Evolutionary conservation across 352 stramenopile genomes (phyloP).

Genomic region (Phytophthora megakarya): DNA sequence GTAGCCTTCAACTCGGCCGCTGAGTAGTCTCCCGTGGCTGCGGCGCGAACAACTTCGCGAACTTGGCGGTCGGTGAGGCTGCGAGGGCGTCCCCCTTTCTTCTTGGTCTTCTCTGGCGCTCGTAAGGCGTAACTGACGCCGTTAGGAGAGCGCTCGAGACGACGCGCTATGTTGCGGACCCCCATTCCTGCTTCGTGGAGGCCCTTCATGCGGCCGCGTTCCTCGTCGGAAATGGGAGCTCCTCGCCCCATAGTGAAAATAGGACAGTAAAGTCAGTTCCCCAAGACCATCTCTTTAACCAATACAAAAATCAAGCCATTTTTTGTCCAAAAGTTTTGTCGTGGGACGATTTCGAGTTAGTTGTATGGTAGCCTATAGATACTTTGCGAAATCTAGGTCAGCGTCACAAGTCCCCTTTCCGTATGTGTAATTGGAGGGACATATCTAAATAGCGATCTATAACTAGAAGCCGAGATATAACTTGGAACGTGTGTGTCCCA

Average conservation of each 20-base stretch:
- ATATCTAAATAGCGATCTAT: slow-evolving; percentile 4
- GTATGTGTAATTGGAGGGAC: neutral
- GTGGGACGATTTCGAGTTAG: neutral
- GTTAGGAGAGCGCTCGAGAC: neutral
- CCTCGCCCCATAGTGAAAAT: slow-evolving; percentile 1
- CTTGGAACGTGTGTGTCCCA: neutral
- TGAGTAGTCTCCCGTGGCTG: neutral
- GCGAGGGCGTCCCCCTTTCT: neutral
- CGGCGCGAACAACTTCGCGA: neutral
- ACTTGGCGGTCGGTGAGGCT: neutral
- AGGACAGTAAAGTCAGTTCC: neutral
- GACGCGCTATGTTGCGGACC: neutral
- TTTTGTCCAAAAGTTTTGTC: slow-evolving; percentile 13
- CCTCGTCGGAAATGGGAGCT: neutral
- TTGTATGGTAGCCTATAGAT: neutral
- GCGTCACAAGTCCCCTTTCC: neutral
- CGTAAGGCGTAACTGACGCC: neutral
- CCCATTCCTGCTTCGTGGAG: neutral
- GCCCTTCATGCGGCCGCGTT: slow-evolving; percentile 11
- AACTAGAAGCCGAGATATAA: slow-evolving; percentile 6
- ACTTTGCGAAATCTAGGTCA: neutral
- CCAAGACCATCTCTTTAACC: neutral
- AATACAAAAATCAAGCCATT: slow-evolving; percentile 13
- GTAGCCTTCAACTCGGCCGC: neutral
- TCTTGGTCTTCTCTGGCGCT: neutral